Base-by-base conservation (phyloP, 164 flowering plant genomes). In the Umbilicus rupestris region DNA sequence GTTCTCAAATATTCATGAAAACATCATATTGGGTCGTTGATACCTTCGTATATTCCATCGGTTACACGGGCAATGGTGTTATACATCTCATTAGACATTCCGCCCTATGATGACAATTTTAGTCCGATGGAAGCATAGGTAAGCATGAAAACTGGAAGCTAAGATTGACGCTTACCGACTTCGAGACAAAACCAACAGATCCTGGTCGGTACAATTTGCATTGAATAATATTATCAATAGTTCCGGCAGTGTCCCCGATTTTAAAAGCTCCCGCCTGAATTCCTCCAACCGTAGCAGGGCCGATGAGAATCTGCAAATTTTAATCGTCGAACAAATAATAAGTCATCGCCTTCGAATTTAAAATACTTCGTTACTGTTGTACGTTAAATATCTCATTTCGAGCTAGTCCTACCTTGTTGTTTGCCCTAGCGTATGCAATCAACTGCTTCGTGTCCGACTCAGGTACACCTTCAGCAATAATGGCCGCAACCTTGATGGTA, bases 141-240 rank as follows among this genome's bases (percentile, higher is more conserved):
- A 50, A 24, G 15, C 28, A 19, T 50, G 57, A 7, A 24, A 20
- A 20, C 4, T 8, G 12, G 22, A 50, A 9, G 4, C 0, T 50
- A 7, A 14, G 39, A 75, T 37, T 39, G 49, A 58, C 47, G 84
- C 92, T 17, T 83, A 92, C 99, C 66, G 99, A 94, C 82, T 94
- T 94, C 66, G 99, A 94, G 62, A 91, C 99, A 78, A 94, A 94
- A 55, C 99, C 99, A 76, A 94, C 92, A 78, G 97, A 94, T 74
- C 99, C 99, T 70, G 99, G 96, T 73, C 99, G 81, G 85, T 91
- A 94, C 16, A 95, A 84, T 80, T 92, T 95, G 99, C 96, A 87
- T 9, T 88, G 89, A 45, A 89, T 84, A n/a, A 95, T 89, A 50
- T 95, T 95, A 69, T 95, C 99, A 74, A 89, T 81, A 24, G 97